Base-by-base conservation (phyloP, 495 filamentous ascomycete genomes). In the Parathielavia appendiculata region DNA sequence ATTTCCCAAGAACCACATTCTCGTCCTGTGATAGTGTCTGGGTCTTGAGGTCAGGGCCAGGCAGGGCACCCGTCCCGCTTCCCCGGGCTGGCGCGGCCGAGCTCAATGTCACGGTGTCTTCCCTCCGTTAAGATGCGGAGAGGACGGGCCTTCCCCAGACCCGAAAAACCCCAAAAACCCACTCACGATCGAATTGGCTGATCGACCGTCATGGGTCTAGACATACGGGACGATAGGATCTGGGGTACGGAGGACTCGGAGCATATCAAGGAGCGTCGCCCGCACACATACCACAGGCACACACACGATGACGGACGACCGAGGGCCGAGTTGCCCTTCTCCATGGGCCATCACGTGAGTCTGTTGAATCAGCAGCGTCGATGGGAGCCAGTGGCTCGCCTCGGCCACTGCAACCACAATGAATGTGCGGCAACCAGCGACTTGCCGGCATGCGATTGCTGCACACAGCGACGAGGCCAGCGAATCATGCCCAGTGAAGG, bases 391-490 rank as follows among this genome's bases (percentile, higher is more conserved):
- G 26, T 47, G 23, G 43, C 38, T 40, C 16, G 20, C 17, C 39
- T 30, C 35, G 8, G 51, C 39, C 32, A 51, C 35, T 55, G 41
- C 51, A 14, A 54, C 39, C 14, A 38, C 39, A 59, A 63, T 63
- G 61, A 63, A 63, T 50, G 22, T 59, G 61, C 61, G 61, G 61
- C 61, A 56, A 22, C 57, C 20, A 47, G 40, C 56, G 51, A 59
- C 56, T 52, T 63, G 41, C 56, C 61, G 61, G 51, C 51, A 63
- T 59, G 48, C 41, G 26, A 40, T 23, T 11, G 46, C 52, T 56
- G 52, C 52, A 53, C 38, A 19, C 20, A 22, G 23, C 34, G 35
- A 23, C 48, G 38, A 44, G 36, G 30, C 16, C 47, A 43, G 48
- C 61, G 61, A 63, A 63, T 59, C 61, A 59, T 32, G 34, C 47